phyloP scores from a whole-genome alignment of 1,284 basidiomycete species.

The Xanthoconium separans region DNA sequence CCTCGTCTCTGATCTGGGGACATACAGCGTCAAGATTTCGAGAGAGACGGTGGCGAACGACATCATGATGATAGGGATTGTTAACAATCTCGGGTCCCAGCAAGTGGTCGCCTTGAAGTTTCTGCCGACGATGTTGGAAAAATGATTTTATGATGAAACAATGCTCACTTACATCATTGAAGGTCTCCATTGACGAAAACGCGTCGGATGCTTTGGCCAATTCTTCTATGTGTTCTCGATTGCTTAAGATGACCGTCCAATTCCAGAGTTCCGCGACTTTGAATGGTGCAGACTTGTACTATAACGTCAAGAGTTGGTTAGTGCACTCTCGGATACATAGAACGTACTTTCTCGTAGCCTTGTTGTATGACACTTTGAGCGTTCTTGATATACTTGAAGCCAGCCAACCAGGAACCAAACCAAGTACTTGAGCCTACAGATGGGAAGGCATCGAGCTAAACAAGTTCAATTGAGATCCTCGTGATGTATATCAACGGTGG shows the following conservation, averaged over 20 bases:
- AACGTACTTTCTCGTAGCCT: conserved; percentile 20
- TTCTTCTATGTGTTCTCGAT: conserved; percentile 38
- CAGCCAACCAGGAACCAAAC: conserved; percentile 17
- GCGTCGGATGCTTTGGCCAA: conserved; percentile 38
- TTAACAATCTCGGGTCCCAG: conserved; percentile 24
- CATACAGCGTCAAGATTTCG: conserved; percentile 29
- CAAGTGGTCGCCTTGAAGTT: conserved; percentile 24
- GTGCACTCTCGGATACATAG: background rate
- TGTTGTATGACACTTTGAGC: conserved; percentile 11
- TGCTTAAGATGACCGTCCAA: conserved; percentile 43
- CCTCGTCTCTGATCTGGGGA: conserved; percentile 34
- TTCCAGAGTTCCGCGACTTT: conserved; percentile 38
- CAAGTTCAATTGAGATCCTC: background rate
- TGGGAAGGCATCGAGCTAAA: conserved; percentile 17
- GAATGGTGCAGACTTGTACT: conserved; percentile 34
- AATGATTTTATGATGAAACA: background rate
- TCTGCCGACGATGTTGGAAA: conserved; percentile 7
- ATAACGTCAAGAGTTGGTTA: background rate
- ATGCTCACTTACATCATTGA: conserved; percentile 31
- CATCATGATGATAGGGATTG: conserved; percentile 30
- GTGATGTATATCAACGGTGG: background rate
- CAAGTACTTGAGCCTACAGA: conserved; percentile 15
- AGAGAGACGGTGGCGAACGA: conserved; percentile 29
- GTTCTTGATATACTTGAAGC: conserved; percentile 5
- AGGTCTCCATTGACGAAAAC: conserved; percentile 37